Base-by-base conservation (phyloP, 345 rosid genomes). In the Gossypium ekmanianum region DNA sequence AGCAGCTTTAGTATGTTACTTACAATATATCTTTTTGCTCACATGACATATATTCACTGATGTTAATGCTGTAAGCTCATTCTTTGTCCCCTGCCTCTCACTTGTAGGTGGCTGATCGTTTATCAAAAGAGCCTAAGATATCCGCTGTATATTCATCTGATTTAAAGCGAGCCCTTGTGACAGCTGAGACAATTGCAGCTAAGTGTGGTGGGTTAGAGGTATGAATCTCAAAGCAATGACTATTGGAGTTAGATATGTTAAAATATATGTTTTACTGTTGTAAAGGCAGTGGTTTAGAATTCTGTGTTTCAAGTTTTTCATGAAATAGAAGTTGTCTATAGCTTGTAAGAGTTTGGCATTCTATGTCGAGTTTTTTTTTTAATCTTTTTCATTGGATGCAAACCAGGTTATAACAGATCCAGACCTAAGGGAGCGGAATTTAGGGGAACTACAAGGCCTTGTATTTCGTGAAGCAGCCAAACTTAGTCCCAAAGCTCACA, bases 391-490 rank as follows among this genome's bases (percentile, higher is more conserved):
- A 39, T 17, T 80, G 65, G 12, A 10, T 72, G 16, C 74, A 52
- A 71, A 77, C 74, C 78, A 94, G 98, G 97, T 94, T 58, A 75
- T 84, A 62, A 79, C 87, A 75, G 93, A 94, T 80, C 80, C 76
- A 57, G 89, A 80, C 52, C 76, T 94, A 9, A 68, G 97, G 66
- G 98, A 94, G 69, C 89, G 97, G 61, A 85, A 92, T 83, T 80
- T 89, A 68, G 98, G 98, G 29, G 93, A 88, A 76, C 91, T 94
- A 85, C 97, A 94, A 81, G 98, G 97, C 59, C 81, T 84, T 77
- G 79, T 82, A 39, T 73, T 83, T 58, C 84, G 74, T 73, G 92
- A 91, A 76, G 93, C 93, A 73, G 79, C 88, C 1, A 75, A 79
- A 78, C 18, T 81, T 61, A 68, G 76, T 45, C 86, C 93, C 2